phyloP scores from a whole-genome alignment of 1,139 yeast species.

The Kodamaea sp. region DNA sequence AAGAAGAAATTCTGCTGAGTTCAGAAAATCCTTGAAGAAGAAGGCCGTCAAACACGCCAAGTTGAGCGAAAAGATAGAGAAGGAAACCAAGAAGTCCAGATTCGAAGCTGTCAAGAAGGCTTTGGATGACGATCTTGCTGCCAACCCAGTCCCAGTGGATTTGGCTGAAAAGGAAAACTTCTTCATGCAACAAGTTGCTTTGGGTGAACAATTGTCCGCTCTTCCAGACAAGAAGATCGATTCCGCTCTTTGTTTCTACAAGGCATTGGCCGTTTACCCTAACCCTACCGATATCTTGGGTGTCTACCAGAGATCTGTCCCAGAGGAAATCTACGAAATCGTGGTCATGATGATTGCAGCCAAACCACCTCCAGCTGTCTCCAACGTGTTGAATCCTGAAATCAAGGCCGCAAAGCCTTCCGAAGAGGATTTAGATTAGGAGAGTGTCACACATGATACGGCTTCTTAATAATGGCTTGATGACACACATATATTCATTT shows the following conservation, averaged over 20 bases:
- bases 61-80: slow-evolving; percentile 55
- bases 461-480: slow-evolving; percentile 5
- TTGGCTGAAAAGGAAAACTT: slow-evolving; percentile 69
- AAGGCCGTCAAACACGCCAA: slow-evolving; percentile 61
- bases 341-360: slow-evolving; percentile 87
- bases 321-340: slow-evolving; percentile 77
- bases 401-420: slow-evolving; percentile 24
- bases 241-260: slow-evolving; percentile 89
- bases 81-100: slow-evolving; percentile 60
- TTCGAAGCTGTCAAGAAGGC: slow-evolving; percentile 62
- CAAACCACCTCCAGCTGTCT: slow-evolving; percentile 82
- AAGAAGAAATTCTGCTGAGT: slow-evolving; percentile 80
- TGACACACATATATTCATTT: slow-evolving; percentile 5
- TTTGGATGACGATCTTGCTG: slow-evolving; percentile 61
- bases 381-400: slow-evolving; percentile 56
- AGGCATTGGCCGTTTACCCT: slow-evolving; percentile 93
- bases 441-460: neutral
- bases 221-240: slow-evolving; percentile 64
- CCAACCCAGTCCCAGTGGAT: slow-evolving; percentile 76
- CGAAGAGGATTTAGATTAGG: slow-evolving; percentile 44
- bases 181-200: slow-evolving; percentile 80
- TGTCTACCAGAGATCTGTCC: slow-evolving; percentile 85
- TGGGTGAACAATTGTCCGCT: slow-evolving; percentile 73
- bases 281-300: slow-evolving; percentile 89
- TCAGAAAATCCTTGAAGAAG: slow-evolving; percentile 74